phyloP scores from a whole-genome alignment of 2,329 filamentous ascomycete genomes.

The Ophiosphaerella narmari region DNA sequence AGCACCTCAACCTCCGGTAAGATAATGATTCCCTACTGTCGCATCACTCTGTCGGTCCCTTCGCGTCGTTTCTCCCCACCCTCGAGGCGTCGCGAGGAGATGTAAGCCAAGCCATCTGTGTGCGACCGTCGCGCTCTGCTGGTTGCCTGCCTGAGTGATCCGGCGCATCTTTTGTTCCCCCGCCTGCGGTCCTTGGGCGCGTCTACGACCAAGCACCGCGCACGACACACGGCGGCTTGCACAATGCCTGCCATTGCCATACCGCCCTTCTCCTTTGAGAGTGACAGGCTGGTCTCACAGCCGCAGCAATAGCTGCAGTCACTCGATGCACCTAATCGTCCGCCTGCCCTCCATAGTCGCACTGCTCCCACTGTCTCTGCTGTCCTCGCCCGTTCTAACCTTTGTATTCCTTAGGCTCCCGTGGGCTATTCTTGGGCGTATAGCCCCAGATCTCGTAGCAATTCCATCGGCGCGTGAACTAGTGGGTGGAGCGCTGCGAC shows the following conservation, averaged over 20 bases:
- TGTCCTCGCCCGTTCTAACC: constrained; percentile 42
- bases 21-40: not conserved
- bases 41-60: not conserved
- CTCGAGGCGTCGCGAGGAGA: too few relatives aligned
- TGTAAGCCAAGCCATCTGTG: constrained; percentile 9
- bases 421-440: constrained; percentile 31
- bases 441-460: constrained; percentile 20
- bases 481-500: constrained; percentile 27
- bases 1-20: not conserved
- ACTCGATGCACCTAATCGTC: constrained; percentile 35
- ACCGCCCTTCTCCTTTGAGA: constrained; percentile 31
- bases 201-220: constrained; percentile 17
- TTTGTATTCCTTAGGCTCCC: constrained; percentile 37
- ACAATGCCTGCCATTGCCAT: constrained; percentile 22
- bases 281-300: constrained; percentile 46
- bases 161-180: too few relatives aligned
- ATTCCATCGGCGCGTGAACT: constrained; percentile 29
- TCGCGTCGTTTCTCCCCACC: not conserved
- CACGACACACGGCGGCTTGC: constrained; percentile 40
- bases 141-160: not conserved
- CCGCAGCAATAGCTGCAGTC: constrained; percentile 36
- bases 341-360: constrained; percentile 31
- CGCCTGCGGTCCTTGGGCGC: constrained; percentile 18
- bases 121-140: constrained; percentile 16
- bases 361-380: constrained; percentile 28